phyloP scores from a whole-genome alignment of 2,329 filamentous ascomycete species.

The Teratosphaeriaceae sp. region DNA sequence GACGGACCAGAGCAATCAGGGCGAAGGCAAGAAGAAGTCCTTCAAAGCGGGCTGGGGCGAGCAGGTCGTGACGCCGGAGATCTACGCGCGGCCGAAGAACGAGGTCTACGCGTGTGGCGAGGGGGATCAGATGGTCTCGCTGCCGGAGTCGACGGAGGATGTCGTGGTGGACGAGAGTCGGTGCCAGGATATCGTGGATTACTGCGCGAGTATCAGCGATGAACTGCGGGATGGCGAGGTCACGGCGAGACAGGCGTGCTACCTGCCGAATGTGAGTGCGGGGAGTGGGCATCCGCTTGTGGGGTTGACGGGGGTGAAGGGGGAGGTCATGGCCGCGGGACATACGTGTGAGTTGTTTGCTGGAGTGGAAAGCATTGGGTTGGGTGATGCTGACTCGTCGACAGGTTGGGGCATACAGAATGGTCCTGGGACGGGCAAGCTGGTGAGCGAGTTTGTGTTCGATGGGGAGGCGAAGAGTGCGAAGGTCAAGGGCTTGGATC shows the following conservation, averaged over 20 bases:
- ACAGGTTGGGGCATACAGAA: constrained; percentile 99
- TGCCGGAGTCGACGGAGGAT: constrained; percentile 68
- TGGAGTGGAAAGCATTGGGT: too few relatives aligned
- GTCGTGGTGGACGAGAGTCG: constrained; percentile 68
- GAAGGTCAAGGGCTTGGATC: constrained; percentile 35
- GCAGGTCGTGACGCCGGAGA: constrained; percentile 74
- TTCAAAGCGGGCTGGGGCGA: constrained; percentile 45
- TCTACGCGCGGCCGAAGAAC: constrained; percentile 81
- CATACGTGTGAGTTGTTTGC: constrained; percentile 99
- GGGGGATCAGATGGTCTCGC: constrained; percentile 65
- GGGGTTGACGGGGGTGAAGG: constrained; percentile 64
- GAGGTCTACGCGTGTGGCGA: constrained; percentile 95
- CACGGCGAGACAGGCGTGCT: constrained; percentile 79
- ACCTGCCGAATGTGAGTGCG: constrained; percentile 67
- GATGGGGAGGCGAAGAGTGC: constrained; percentile 39
- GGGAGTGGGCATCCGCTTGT: constrained; percentile 64
- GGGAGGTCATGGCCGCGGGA: constrained; percentile 74
- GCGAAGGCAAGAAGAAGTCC: constrained; percentile 12
- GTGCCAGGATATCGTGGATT: constrained; percentile 80
- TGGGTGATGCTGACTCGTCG: too few relatives aligned
- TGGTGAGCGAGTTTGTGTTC: constrained; percentile 42
- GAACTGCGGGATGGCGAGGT: constrained; percentile 47
- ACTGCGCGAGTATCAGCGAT: constrained; percentile 56
- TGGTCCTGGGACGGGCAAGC: constrained; percentile 64
- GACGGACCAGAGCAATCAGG: constrained; percentile 44